Percentiles rank a stretch among this genome's conserved stretches.
Conservation (phyloP, 257 asterid genomes). For the Nicotiana otophora region DNA sequence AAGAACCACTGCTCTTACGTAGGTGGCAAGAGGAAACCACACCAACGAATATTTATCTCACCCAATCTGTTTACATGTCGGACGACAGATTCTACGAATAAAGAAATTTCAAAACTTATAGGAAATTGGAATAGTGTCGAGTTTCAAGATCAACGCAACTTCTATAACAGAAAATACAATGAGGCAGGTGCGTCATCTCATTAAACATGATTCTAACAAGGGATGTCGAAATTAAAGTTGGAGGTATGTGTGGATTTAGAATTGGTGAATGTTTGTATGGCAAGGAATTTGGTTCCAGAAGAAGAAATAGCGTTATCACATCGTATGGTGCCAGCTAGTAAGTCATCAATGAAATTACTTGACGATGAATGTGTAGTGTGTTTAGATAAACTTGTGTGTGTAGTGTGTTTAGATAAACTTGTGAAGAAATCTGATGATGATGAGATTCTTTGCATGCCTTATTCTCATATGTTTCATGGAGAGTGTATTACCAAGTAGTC, state of each 20-base stretch:
- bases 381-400: neutral
- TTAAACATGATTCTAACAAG: neutral
- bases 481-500: constrained; percentile 18
- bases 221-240: neutral
- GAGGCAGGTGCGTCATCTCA: neutral
- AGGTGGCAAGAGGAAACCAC: neutral
- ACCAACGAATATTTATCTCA: neutral
- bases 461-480: constrained; percentile 18
- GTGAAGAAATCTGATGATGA: neutral
- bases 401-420: neutral
- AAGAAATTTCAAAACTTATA: neutral
- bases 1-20: neutral
- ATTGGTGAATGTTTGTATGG: neutral
- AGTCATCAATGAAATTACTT: neutral
- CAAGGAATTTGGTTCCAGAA: neutral
- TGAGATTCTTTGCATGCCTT: constrained; percentile 8
- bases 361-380: neutral
- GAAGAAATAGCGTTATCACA: neutral
- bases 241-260: neutral
- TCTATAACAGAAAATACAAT: neutral
- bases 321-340: neutral
- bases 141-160: neutral
- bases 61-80: neutral
- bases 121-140: neutral
- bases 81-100: neutral